Evolutionary conservation across 345 rosid species (phyloP), one percentile per base, ranked within the genome.

Genomic region (Barbarea vulgaris): DNA sequence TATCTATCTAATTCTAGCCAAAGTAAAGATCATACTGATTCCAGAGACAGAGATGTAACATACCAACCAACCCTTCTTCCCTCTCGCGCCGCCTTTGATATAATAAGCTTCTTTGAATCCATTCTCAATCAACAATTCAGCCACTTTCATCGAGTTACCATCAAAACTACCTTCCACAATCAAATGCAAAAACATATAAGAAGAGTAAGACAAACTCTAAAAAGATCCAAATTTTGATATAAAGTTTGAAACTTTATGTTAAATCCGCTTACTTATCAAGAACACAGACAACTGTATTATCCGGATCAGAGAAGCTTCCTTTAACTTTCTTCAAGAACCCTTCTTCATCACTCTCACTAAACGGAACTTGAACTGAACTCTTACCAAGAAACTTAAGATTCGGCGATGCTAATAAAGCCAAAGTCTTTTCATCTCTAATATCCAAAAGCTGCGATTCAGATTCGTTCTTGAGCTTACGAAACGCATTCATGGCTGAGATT

Each of bases 41-140:
- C 70, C 5, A 28, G 4, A 57, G 34, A 46, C 3, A 75, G 18
- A 84, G 14, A 54, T 64, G 61, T 53, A 70, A 75, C 89, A 86
- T 89, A 93, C 97, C 96, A 89, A 42, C 98, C 97, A 93, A 36
- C 97, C 98, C 9, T 91, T 87, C 77, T 88, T 84, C 83, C 97
- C 97, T 76, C 88, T 80, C 12, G 86, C 93, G 3, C 98, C 98
- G 9, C 85, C 94, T 81, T 76, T 87, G 82, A 91, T 86, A 50
- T 91, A 96, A 75, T 85, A 89, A 74, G 91, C 97, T 83, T 88
- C 96, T 80, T 89, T 87, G 79, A 93, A 91, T 2, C 97, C 97
- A 76, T 86, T 86, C 77, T 89, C 73, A 69, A 79, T 70, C 83
- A 93, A 41, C 73, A 91, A 81, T 82, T 89, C 91, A 22, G 97